Base-by-base conservation (phyloP, 768 basidiomycete species). In the Lactifluus pinguis region DNA sequence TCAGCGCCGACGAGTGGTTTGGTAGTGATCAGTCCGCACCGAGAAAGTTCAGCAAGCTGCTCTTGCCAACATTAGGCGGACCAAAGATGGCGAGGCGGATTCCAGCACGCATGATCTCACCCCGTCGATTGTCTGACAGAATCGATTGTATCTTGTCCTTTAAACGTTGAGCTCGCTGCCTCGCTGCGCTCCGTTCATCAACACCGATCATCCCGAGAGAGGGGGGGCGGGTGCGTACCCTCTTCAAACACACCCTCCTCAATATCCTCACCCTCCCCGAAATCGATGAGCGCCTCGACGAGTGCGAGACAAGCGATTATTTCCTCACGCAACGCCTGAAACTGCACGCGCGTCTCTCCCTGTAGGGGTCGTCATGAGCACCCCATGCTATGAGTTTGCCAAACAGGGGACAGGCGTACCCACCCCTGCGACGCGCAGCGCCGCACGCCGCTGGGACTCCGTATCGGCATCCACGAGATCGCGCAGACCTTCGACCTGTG, bases 31-130 rank as follows among this genome's bases (percentile, higher is more conserved):
- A 7, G 25, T 8, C 10, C 25, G 29, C 67, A 86, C 92, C 89
- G 13, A 95, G 76, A 69, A 85, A 92, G 68, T 95, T 95, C 50
- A 92, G 77, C 19, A 93, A 71, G 67, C 86, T 90, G 68, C 90
- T 93, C 74, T 95, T 97, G n/a, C 93, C 94, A 1, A 88, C 92
- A 67, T 97, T 97, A 0, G 94, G 90, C 25, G 92, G 91, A 0
- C 93, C 93, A 68, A 94, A 93, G 42, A 97, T 94, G 14, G 89
- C 86, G 9, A 95, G 76, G 49, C 83, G 84, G 51, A 95, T 81
- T 2, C 93, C 94, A 1, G 84, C 82, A 13, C 91, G 84, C 61
- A 94, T 75, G 53, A 95, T 84, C 70, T 95, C 93, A 0, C 92
- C 92, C 39, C 86, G 78, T 19, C 86, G 81, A 50, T 80, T 83